These are phyloP conservation scores for Pythium vanterpoolii DNA, from an alignment of 352 stramenopile species.

Conservation along the genomic window DNA sequence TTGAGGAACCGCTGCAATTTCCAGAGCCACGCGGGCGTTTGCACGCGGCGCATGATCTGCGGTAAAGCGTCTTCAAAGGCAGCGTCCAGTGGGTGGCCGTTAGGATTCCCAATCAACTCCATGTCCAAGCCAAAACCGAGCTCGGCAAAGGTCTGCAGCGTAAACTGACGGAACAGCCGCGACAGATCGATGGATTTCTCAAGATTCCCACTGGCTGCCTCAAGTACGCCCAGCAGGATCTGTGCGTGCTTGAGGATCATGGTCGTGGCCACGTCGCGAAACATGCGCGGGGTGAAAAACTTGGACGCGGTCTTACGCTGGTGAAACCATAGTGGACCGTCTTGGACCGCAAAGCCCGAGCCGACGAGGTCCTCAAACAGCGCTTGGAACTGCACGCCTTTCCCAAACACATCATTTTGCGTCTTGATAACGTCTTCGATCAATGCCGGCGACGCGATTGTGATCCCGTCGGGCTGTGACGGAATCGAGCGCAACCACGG, in stretches of 20 bases:
- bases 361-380: slow-evolving; percentile 19
- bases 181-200: slow-evolving; percentile 14
- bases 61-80: slow-evolving; percentile 3
- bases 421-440: slow-evolving; percentile 23
- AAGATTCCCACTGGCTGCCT: not conserved
- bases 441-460: slow-evolving; percentile 5
- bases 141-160: slow-evolving; percentile 27
- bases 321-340: slow-evolving; percentile 20
- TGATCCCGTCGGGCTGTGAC: slow-evolving; percentile 5
- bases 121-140: slow-evolving; percentile 28
- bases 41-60: slow-evolving; percentile 14
- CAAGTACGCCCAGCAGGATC: slow-evolving; percentile 2
- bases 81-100: slow-evolving; percentile 13
- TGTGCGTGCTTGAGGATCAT: slow-evolving; percentile 16
- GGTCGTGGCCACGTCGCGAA: slow-evolving; percentile 8
- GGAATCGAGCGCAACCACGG: not conserved
- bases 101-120: slow-evolving; percentile 5
- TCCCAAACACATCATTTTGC: slow-evolving; percentile 16
- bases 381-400: slow-evolving; percentile 2
- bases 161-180: slow-evolving; percentile 20
- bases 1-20: slow-evolving; percentile 18
- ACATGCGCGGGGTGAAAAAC: slow-evolving; percentile 16
- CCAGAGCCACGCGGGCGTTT: slow-evolving; percentile 16
- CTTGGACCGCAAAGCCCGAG: slow-evolving; percentile 17
- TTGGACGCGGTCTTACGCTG: slow-evolving; percentile 19